Base-by-base conservation (phyloP, 495 filamentous ascomycete species). In the Pseudoneurospora amorphoporcata region DNA sequence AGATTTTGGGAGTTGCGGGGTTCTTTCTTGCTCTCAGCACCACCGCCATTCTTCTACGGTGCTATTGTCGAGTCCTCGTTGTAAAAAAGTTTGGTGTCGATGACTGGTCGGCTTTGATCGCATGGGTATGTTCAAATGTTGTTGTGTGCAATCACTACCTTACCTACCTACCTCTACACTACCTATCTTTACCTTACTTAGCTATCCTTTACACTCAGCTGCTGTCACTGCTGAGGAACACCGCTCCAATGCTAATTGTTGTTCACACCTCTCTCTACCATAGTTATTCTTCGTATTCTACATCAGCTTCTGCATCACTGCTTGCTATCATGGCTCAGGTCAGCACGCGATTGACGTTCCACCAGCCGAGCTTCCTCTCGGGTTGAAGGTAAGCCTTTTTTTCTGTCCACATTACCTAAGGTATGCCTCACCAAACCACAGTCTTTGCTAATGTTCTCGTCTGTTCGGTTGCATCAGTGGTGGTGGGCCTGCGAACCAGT, bases 401-500 rank as follows among this genome's bases (percentile, higher is more conserved):
- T 23, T 23, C 40, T 4, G 5, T 17, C 41, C 41, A n/a, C n/a
- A n/a, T n/a, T n/a, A n/a, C n/a, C n/a, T n/a, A n/a, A n/a, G n/a
- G n/a, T n/a, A n/a, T n/a, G n/a, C 23, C 23, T 23, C 41, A 10
- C 7, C 9, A 12, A 12, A 40, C 10, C 10, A 10, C 39, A 40
- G 39, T 40, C 35, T 5, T 39, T 39, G 1, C 38, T 39, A 39
- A 39, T 39, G 6, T 39, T 39, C 42, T n/a, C n/a, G n/a, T n/a
- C n/a, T 7, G 14, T 23, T 23, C 1, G 0, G 23, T 23, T 23
- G 23, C 35, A 37, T 5, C 9, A 58, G 53, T 61, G 53, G 76
- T 79, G 76, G 77, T 80, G 72, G 71, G 39, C 71, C 19, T 78
- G 79, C 72, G 75, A 79, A 29, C 68, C 75, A 4, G n/a, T 45